A percentile compares a stretch with the other conserved stretches of the same genome.
Evolutionary conservation across 176 grass and related monocot species (phyloP).

Genomic region (Tillandsia fasciculata): DNA sequence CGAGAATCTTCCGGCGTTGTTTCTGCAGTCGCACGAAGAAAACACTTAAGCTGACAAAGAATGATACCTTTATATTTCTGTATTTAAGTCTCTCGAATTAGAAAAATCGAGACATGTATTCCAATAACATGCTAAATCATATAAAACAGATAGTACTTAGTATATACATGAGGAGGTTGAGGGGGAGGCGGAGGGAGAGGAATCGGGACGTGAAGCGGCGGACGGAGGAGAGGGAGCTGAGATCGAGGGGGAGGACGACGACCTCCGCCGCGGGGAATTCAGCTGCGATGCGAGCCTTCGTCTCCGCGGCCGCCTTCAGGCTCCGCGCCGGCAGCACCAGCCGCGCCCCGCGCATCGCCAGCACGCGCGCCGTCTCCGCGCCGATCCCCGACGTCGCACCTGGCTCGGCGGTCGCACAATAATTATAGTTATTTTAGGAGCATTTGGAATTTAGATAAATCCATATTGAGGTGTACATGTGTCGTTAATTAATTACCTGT

Average conservation of each 20-base stretch:
- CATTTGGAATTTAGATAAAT: neutral
- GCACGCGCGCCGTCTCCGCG: conserved; percentile 76
- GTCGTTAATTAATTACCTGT: conserved; percentile 30
- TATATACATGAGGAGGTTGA: conserved; percentile 71
- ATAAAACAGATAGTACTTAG: neutral
- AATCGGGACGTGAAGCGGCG: conserved; percentile 51
- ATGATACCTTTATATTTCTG: too few species aligned
- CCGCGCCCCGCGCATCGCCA: conserved; percentile 69
- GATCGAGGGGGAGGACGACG: conserved; percentile 73
- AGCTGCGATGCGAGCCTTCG: conserved; percentile 30
- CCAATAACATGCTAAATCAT: too few species aligned
- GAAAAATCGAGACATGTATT: too few species aligned
- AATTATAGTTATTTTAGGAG: neutral
- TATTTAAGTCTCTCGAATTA: too few species aligned
- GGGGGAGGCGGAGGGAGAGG: conserved; percentile 57
- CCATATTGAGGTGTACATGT: conserved; percentile 1
- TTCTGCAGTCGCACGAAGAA: conserved; percentile 26
- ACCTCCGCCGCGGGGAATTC: conserved; percentile 53
- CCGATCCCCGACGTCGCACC: conserved; percentile 93
- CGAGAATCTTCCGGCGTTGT: conserved; percentile 95
- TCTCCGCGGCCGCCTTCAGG: conserved; percentile 77
- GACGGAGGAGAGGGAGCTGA: conserved; percentile 79
- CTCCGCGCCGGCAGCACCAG: conserved; percentile 66
- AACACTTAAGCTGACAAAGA: too few species aligned
- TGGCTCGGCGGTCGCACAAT: too few species aligned